Conservation (phyloP, 352 stramenopile genomes). For the Phytophthora vignae region DNA sequence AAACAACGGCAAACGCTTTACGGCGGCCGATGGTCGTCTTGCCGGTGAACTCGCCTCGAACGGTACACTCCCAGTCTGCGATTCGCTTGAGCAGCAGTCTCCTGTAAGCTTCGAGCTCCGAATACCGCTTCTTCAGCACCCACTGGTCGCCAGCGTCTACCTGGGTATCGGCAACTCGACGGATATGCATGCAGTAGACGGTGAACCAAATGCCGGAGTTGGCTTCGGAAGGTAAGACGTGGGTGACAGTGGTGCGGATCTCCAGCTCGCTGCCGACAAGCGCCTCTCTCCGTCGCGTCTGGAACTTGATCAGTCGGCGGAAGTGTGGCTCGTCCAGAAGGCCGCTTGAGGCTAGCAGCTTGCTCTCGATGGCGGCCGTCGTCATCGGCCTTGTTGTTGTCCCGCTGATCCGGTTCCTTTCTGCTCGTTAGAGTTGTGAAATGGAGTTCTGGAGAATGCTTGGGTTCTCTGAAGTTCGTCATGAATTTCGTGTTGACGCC, state of each 20-base stretch:
- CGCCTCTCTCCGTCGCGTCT: slow-evolving; percentile 58
- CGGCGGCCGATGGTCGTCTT: slow-evolving; percentile 30
- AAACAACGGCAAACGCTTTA: slow-evolving; percentile 50
- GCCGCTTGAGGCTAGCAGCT: slow-evolving; percentile 31
- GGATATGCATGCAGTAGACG: slow-evolving; percentile 66
- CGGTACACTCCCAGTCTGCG: slow-evolving; percentile 47
- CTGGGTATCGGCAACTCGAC: slow-evolving; percentile 17
- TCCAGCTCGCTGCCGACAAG: slow-evolving; percentile 50
- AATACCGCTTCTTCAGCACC: slow-evolving; percentile 68
- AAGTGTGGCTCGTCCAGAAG: slow-evolving; percentile 51
- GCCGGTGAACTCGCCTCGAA: slow-evolving; percentile 35
- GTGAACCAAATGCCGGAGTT: slow-evolving; percentile 41
- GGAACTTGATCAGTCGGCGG: slow-evolving; percentile 69
- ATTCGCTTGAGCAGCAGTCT: slow-evolving; percentile 48
- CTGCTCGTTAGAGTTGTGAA: slow-evolving; percentile 14
- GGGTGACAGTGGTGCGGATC: slow-evolving; percentile 44
- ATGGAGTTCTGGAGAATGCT: slow-evolving; percentile 4
- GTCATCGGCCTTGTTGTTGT: neutral
- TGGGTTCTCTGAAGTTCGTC: slow-evolving; percentile 18
- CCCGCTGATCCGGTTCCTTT: neutral
- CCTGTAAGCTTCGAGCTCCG: slow-evolving; percentile 59
- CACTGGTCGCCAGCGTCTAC: slow-evolving; percentile 34
- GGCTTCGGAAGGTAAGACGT: slow-evolving; percentile 29
- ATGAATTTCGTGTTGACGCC: slow-evolving; percentile 28
- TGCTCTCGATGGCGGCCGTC: slow-evolving; percentile 28